These are phyloP conservation scores for Gymnopilus junonius DNA, from an alignment of 768 basidiomycete species.

Conservation along the genomic window DNA sequence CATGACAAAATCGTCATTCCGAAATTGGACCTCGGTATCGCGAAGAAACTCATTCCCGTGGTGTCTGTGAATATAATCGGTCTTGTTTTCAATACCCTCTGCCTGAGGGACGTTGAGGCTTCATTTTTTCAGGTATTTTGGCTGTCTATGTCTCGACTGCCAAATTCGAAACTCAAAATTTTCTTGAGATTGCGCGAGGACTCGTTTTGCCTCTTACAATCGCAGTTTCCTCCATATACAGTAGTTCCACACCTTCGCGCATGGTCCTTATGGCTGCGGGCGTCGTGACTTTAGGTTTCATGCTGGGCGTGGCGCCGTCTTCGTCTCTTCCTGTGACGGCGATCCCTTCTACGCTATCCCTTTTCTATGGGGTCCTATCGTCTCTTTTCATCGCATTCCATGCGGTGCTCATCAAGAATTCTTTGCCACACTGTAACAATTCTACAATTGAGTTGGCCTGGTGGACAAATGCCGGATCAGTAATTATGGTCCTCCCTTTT, in stretches of 20 bases:
- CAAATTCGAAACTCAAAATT: neutral
- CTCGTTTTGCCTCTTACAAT: slow-evolving; percentile 86
- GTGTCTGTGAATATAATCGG: slow-evolving; percentile 75
- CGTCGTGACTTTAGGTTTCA: slow-evolving; percentile 76
- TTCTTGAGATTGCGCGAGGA: slow-evolving; percentile 84
- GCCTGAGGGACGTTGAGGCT: slow-evolving; percentile 78
- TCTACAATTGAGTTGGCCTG: slow-evolving; percentile 77
- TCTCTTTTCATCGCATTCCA: slow-evolving; percentile 79
- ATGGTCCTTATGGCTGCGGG: slow-evolving; percentile 62
- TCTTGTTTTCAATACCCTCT: slow-evolving; percentile 79
- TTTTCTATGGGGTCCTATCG: slow-evolving; percentile 72
- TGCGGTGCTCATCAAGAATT: slow-evolving; percentile 74
- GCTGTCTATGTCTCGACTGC: neutral
- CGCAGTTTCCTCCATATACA: slow-evolving; percentile 64
- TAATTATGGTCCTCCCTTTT: slow-evolving; percentile 65
- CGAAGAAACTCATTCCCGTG: slow-evolving; percentile 64
- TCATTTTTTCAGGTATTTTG: slow-evolving; percentile 75
- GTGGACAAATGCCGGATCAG: slow-evolving; percentile 79
- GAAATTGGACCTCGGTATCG: slow-evolving; percentile 49
- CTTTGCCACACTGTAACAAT: slow-evolving; percentile 69
- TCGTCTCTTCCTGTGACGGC: slow-evolving; percentile 42
- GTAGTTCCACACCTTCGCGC: slow-evolving; percentile 53
- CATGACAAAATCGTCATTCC: slow-evolving; percentile 61
- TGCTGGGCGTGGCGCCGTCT: slow-evolving; percentile 72
- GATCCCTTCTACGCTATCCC: slow-evolving; percentile 57